Conservation (phyloP, 495 filamentous ascomycete genomes). For the Xylaria longipes region DNA sequence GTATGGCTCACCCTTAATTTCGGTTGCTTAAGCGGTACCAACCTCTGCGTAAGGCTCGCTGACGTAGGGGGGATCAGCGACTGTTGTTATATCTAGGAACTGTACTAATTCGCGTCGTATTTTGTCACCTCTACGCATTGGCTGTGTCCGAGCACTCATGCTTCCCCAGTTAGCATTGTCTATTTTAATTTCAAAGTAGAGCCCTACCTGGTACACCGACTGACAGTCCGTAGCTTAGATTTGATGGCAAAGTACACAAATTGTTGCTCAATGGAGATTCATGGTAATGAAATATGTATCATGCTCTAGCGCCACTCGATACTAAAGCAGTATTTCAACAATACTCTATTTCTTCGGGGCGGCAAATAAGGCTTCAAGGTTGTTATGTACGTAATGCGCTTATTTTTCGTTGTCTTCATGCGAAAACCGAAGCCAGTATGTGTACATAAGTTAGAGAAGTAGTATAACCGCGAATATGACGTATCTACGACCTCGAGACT, state of each 20-base stretch:
- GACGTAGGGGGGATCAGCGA: no score
- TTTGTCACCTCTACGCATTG: not conserved
- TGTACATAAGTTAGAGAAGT: not conserved
- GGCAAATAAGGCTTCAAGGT: no score
- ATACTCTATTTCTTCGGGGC: no score
- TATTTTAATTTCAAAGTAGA: not conserved
- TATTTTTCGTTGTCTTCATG: not conserved
- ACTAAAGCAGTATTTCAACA: no score
- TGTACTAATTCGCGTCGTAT: no score
- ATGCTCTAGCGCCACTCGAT: no score
- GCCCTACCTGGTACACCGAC: no score
- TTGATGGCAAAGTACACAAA: not conserved
- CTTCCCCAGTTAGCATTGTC: not conserved
- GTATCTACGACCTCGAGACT: not conserved
- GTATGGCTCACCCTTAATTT: no score
- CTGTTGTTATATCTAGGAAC: no score
- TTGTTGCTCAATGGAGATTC: not conserved
- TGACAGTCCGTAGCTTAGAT: not conserved
- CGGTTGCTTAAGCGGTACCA: no score
- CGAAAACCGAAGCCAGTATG: not conserved
- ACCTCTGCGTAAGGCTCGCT: no score
- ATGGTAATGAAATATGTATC: not conserved
- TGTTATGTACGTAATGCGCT: not conserved
- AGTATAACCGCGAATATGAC: not conserved
- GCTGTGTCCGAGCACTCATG: not conserved